Evolutionary conservation across 2,329 filamentous ascomycete genomes (phyloP).

Genomic region (Colletotrichum sp.): DNA sequence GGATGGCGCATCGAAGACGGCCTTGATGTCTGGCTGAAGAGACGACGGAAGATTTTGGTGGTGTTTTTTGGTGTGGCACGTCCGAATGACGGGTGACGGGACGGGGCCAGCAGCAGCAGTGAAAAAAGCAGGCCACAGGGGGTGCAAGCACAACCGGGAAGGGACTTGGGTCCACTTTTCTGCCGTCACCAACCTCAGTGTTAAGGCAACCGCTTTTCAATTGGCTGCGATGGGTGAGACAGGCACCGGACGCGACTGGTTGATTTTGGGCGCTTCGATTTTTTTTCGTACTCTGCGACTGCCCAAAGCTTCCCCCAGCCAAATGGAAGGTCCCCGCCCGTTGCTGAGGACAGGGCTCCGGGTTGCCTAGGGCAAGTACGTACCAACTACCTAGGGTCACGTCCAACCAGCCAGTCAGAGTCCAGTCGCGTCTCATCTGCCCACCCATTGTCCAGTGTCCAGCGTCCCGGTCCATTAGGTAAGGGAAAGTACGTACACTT

Average conservation of each 20-base stretch:
- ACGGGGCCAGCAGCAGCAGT: neutral
- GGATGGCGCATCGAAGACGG: slow-evolving; percentile 19
- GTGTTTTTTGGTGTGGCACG: slow-evolving; percentile 19
- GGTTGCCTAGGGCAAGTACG: neutral
- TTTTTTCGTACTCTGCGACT: neutral
- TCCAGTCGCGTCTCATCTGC: neutral
- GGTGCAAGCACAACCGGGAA: neutral
- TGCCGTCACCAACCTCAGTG: neutral
- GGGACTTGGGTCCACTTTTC: neutral
- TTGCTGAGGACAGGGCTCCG: neutral
- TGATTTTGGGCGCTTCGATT: slow-evolving; percentile 1
- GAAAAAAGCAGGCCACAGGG: slow-evolving; percentile 7
- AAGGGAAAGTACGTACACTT: neutral
- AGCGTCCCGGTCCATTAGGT: neutral
- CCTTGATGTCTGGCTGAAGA: slow-evolving; percentile 3
- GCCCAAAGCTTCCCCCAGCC: neutral
- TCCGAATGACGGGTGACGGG: slow-evolving; percentile 5
- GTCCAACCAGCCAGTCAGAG: neutral
- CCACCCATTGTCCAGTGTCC: neutral
- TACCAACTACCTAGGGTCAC: neutral
- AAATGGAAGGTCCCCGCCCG: neutral
- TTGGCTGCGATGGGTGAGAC: neutral
- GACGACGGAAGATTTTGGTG: slow-evolving; percentile 18
- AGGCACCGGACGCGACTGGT: neutral
- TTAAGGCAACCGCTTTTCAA: slow-evolving; percentile 3